phyloP scores from a whole-genome alignment of 2,329 filamentous ascomycete species.

The Colletotrichum chrysophilum region DNA sequence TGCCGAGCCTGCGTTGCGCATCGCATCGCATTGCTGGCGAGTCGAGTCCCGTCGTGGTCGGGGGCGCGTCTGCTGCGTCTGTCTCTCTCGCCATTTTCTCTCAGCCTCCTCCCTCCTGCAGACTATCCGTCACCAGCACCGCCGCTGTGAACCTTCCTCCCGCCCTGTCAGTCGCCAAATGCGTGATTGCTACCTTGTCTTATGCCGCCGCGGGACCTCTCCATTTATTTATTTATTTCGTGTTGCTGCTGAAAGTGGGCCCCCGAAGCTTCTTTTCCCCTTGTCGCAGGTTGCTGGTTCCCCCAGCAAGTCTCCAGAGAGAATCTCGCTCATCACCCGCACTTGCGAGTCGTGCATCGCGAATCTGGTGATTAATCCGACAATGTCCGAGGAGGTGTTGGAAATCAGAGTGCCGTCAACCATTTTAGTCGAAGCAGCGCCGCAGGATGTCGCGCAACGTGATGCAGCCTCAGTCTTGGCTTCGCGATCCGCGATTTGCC shows the following conservation, averaged over 20 bases:
- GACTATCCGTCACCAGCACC: not conserved
- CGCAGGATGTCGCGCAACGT: not conserved
- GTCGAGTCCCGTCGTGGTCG: not conserved
- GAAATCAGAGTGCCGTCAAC: not conserved
- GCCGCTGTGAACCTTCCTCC: not conserved
- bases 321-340: not conserved
- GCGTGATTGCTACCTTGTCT: not conserved
- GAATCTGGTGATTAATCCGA: not conserved
- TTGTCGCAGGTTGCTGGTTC: not conserved
- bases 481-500: not conserved
- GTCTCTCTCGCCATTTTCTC: not conserved
- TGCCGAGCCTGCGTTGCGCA: not conserved
- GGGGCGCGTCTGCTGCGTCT: not conserved
- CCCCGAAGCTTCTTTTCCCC: not conserved
- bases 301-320: not conserved
- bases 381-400: not conserved
- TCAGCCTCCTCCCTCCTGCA: not conserved
- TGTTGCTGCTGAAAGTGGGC: not conserved
- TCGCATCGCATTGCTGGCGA: not conserved
- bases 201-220: not conserved
- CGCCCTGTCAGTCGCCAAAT: not conserved
- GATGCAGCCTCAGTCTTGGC: not conserved
- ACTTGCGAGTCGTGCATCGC: not conserved
- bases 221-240: not conserved
- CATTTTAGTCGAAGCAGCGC: not conserved